Conservation (phyloP, 2,329 filamentous ascomycete genomes). For the Juglanconis sp. region DNA sequence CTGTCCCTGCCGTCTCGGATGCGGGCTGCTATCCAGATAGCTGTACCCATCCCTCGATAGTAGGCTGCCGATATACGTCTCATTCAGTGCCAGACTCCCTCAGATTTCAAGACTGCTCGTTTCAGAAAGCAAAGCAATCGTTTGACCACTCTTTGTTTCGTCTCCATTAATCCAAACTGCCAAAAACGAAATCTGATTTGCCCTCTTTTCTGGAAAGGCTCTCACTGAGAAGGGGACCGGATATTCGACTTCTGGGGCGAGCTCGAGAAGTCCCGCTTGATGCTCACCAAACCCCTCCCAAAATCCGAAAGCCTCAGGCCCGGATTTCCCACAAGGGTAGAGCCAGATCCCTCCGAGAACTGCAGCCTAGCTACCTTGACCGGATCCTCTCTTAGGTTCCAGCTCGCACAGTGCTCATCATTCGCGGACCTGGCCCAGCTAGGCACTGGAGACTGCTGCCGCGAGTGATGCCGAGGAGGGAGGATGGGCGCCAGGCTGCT, state of each 20-base stretch:
- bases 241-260: background rate
- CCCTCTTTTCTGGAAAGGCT: background rate
- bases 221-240: background rate
- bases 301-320: background rate
- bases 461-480: background rate
- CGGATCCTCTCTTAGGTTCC: background rate
- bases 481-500: background rate
- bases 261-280: slow-evolving; percentile 8
- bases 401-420: background rate
- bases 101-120: too few species aligned
- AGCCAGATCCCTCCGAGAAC: background rate
- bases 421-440: background rate
- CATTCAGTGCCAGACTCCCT: too few species aligned
- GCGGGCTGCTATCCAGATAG: too few species aligned
- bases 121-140: too few species aligned
- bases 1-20: too few species aligned
- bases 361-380: background rate
- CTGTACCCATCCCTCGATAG: too few species aligned
- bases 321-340: background rate
- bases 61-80: too few species aligned
- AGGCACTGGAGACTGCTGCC: background rate
- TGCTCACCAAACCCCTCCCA: slow-evolving; percentile 1
- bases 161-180: too few species aligned
- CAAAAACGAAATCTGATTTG: too few species aligned
- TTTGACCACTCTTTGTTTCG: too few species aligned